These are phyloP conservation scores for Cryphonectria japonica DNA, from an alignment of 2,329 filamentous ascomycete species.

Conservation along the genomic window DNA sequence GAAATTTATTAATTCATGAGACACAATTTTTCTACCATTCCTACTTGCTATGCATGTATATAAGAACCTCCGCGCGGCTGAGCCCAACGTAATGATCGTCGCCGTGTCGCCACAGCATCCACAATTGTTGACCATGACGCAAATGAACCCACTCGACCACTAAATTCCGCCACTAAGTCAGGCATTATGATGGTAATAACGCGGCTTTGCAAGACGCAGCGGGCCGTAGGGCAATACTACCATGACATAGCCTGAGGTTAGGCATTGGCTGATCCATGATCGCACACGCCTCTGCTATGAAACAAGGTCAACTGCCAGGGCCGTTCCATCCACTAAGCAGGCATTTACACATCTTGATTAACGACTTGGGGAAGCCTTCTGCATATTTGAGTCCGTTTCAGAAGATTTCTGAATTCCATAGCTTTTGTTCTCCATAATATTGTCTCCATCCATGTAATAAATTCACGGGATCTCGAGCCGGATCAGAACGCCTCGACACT, in stretches of 20 bases:
- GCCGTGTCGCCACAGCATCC: constrained; percentile 4
- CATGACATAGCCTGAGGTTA: not conserved
- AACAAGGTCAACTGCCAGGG: no score
- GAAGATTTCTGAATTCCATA: no score
- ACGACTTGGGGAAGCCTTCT: no score
- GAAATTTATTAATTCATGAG: not conserved
- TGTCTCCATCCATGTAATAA: no score
- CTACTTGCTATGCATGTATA: not conserved
- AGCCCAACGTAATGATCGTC: constrained; percentile 21
- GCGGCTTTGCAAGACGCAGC: not conserved
- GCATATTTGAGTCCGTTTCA: no score
- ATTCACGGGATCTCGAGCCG: no score
- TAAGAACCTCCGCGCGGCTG: not conserved
- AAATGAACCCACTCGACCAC: not conserved
- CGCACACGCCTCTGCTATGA: no score
- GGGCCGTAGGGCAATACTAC: not conserved
- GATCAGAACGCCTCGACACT: no score
- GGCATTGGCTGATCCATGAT: not conserved
- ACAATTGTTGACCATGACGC: constrained; percentile 11
- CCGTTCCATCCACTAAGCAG: no score
- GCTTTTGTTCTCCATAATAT: no score
- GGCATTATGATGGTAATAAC: not conserved
- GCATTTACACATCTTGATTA: no score
- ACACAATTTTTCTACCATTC: no score
- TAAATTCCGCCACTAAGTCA: not conserved